Evolutionary conservation across 2,329 filamentous ascomycete species (phyloP).

Genomic region (Lojkania enalia): DNA sequence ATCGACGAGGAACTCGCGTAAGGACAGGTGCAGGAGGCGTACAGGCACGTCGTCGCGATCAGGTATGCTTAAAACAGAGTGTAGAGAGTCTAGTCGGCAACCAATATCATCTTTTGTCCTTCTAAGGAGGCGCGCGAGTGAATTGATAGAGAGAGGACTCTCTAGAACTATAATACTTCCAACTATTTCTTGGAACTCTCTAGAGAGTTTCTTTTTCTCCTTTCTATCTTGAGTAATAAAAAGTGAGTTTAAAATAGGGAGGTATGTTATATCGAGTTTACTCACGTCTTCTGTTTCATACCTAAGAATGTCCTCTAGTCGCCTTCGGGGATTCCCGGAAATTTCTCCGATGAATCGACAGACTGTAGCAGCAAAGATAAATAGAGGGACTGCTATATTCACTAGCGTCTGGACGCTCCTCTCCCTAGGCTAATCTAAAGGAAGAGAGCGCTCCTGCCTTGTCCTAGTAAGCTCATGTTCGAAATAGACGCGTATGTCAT

Average conservation of each 20-base stretch:
- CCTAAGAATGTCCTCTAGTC: constrained; percentile 3
- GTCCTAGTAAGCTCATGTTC: constrained; percentile 5
- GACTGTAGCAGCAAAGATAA: constrained; percentile 40
- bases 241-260: constrained; percentile 6
- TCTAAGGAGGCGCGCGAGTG: constrained; percentile 14
- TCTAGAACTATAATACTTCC: constrained; percentile 15
- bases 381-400: constrained; percentile 34
- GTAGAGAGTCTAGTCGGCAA: constrained; percentile 14
- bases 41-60: constrained; percentile 9
- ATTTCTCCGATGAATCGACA: constrained; percentile 24
- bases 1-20: constrained; percentile 22
- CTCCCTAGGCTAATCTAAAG: constrained; percentile 17
- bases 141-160: constrained; percentile 14
- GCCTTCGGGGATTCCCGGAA: constrained; percentile 1
- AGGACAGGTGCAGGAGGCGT: constrained; percentile 18
- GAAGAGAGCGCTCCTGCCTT: constrained; percentile 4
- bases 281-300: neutral
- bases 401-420: constrained; percentile 25
- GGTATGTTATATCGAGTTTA: constrained; percentile 3
- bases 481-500: constrained; percentile 20
- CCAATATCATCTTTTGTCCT: constrained; percentile 9
- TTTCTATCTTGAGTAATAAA: neutral
- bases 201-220: constrained; percentile 1
- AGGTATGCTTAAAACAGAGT: constrained; percentile 19
- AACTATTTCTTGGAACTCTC: constrained; percentile 13